Evolutionary conservation across 208 protist genomes (phyloP).

Genomic region (Leishmania tropica): DNA sequence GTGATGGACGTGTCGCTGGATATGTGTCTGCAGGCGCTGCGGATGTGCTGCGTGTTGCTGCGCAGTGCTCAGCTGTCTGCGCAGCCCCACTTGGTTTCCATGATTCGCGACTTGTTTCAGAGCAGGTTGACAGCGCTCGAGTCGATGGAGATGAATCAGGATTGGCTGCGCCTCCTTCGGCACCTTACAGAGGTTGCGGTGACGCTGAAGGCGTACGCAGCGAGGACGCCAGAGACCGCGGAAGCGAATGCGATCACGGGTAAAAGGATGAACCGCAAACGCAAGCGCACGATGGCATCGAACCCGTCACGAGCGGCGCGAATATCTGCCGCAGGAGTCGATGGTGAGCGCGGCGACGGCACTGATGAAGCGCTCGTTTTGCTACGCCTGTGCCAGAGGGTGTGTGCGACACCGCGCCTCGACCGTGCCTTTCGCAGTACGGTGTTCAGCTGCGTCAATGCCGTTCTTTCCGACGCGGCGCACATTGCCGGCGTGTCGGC

Average conservation of each 20-base stretch:
- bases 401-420: constrained; percentile 23
- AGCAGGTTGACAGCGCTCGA: constrained; percentile 38
- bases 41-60: constrained; percentile 58
- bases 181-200: constrained; percentile 64
- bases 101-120: constrained; percentile 35
- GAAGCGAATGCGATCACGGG: not conserved
- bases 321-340: not conserved
- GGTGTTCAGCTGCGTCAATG: constrained; percentile 32
- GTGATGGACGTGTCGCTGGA: constrained; percentile 67
- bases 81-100: constrained; percentile 21
- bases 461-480: constrained; percentile 14
- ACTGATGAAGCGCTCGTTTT: constrained; percentile 6
- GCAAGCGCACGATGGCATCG: constrained; percentile 1
- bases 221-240: not conserved
- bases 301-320: not conserved
- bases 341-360: not conserved
- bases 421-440: constrained; percentile 29
- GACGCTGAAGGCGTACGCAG: constrained; percentile 49
- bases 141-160: constrained; percentile 64
- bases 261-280: constrained; percentile 6
- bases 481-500: constrained; percentile 2
- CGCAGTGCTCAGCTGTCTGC: constrained; percentile 25
- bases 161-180: constrained; percentile 83
- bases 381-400: constrained; percentile 30
- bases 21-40: constrained; percentile 69